Base-by-base conservation (phyloP, 2,329 filamentous ascomycete species). In the Penicillium sp. region DNA sequence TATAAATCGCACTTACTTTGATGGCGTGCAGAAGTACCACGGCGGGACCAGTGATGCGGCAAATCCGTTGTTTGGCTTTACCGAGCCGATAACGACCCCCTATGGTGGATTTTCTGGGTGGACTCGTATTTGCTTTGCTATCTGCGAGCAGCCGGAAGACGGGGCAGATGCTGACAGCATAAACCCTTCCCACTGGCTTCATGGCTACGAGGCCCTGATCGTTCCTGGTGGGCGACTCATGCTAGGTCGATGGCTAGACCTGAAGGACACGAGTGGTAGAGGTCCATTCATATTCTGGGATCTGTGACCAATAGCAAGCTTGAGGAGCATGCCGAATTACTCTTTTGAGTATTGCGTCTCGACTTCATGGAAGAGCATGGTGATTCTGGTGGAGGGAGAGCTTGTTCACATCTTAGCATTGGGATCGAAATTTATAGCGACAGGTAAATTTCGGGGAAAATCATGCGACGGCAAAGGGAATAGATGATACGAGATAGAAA, bases 161-260 rank as follows among this genome's bases (percentile, higher is more conserved):
- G 33, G 33, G 3, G 18, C 28, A 2, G 18, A 43, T 13, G 35
- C 34, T 7, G 56, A 48, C 51, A 10, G 4, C 5, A 37, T 32
- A 7, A 44, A 10, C 5, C 16, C 52, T 4, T 63, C 64, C 30
- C 41, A 53, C 13, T 65, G 64, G 46, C 56, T 67, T 2, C 71
- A 68, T 55, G 68, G 59, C 3, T 77, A 75, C 40, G 72, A 77
- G 51, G 73, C 69, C 0, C 56, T 69, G 15, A 57, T 77, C 9
- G 43, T 74, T 4, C 74, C 73, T 2, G 71, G 73, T 4, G 66
- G 67, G 1, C 63, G 64, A 17, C 64, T 75, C 26, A 72, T 76
- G 55, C 36, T 76, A 35, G 74, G 74, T 8, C 60, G 69, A 17
- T 81, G 75, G 74, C 15, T 57, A 10, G 55, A 65, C 38, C 27